Evolutionary conservation across 768 basidiomycete species (phyloP).

Genomic region (Mrakia frigida): DNA sequence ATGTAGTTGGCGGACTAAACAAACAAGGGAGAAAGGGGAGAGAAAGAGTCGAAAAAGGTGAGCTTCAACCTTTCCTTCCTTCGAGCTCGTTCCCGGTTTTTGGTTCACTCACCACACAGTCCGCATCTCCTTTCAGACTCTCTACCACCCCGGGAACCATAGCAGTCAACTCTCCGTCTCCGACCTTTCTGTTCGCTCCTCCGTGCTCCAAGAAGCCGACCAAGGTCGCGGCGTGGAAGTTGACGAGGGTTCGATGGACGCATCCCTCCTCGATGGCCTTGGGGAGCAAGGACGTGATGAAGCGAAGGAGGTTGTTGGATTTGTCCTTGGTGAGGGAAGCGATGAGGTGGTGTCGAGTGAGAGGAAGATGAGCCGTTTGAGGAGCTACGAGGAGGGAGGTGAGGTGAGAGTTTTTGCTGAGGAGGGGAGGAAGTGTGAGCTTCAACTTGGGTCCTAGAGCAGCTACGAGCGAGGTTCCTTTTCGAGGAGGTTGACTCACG

Average conservation of each 20-base stretch:
- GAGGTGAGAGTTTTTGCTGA: conserved; percentile 40
- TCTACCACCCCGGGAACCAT: conserved; percentile 40
- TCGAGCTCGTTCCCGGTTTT: no score
- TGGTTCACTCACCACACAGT: conserved; percentile 11
- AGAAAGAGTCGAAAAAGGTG: background rate
- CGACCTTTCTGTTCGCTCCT: conserved; percentile 50
- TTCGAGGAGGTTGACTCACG: conserved; percentile 50
- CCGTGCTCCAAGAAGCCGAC: conserved; percentile 65
- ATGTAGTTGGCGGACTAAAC: conserved; percentile 66
- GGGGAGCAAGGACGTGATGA: conserved; percentile 63
- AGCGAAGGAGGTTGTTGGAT: conserved; percentile 59
- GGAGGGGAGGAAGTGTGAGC: background rate
- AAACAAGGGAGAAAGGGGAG: background rate
- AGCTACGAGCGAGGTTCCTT: no score
- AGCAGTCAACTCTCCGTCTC: conserved; percentile 49
- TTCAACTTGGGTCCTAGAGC: conserved; percentile 31
- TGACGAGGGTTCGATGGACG: conserved; percentile 64
- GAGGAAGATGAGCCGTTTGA: conserved; percentile 67
- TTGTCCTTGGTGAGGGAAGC: conserved; percentile 49
- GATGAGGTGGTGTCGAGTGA: conserved; percentile 68
- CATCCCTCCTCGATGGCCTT: conserved; percentile 44
- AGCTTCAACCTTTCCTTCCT: no score
- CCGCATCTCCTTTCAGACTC: conserved; percentile 30
- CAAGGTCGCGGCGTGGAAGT: conserved; percentile 73
- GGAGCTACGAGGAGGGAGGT: conserved; percentile 68